A percentile compares a stretch with the other conserved stretches of the same genome.
Conservation (phyloP, 495 filamentous ascomycete genomes). For the Aspergillus sclerotiicarbonarius region DNA sequence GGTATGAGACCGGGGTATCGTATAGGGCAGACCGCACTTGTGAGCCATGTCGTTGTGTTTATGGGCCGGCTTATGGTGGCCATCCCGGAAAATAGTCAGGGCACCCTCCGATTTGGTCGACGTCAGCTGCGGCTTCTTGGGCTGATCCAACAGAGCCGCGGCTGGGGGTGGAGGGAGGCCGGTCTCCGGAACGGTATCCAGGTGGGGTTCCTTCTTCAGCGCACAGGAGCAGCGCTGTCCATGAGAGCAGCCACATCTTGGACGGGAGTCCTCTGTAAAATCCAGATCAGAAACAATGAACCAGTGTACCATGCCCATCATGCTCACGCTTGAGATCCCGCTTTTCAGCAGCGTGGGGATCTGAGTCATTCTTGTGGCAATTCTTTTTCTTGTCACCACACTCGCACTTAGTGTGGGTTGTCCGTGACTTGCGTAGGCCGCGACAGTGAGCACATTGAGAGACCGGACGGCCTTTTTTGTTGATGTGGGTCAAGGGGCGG, state of each 20-base stretch:
- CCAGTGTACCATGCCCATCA: conserved; percentile 34
- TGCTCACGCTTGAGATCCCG: conserved; percentile 62
- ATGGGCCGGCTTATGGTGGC: conserved; percentile 90
- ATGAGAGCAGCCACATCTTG: conserved; percentile 81
- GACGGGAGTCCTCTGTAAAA: conserved; percentile 58
- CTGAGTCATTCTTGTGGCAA: conserved; percentile 61
- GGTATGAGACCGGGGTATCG: conserved; percentile 69
- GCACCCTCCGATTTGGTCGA: conserved; percentile 80
- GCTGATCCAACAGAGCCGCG: conserved; percentile 47
- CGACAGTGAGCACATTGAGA: conserved; percentile 98
- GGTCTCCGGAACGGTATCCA: conserved; percentile 71
- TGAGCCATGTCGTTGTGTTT: conserved; percentile 85
- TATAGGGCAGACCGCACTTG: conserved; percentile 78
- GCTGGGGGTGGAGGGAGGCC: conserved; percentile 42
- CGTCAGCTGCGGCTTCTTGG: conserved; percentile 68
- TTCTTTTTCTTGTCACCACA: conserved; percentile 83
- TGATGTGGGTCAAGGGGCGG: conserved; percentile 90
- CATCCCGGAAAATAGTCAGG: conserved; percentile 84
- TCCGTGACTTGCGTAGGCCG: conserved; percentile 92
- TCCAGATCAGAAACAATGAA: conserved; percentile 39
- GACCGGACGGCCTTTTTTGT: conserved; percentile 97
- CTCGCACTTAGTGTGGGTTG: conserved; percentile 94
- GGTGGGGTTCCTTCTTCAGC: conserved; percentile 80
- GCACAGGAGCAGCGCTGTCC: conserved; percentile 90
- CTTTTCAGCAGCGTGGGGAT: conserved; percentile 55